phyloP scores from a whole-genome alignment of 1,139 yeast species.

The Pichia sp. region DNA sequence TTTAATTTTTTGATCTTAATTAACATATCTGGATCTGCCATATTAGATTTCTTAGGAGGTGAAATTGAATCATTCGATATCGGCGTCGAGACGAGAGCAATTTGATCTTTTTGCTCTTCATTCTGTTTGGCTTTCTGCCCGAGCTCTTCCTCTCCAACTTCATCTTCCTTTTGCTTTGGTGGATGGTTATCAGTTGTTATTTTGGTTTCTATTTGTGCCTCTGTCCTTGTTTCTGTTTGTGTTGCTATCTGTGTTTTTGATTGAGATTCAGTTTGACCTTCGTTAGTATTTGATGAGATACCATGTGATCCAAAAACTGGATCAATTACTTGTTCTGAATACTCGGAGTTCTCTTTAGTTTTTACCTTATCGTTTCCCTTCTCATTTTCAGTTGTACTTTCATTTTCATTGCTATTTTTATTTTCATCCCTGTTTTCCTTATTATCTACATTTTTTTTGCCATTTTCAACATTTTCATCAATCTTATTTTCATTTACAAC shows the following conservation, averaged over 20 bases:
- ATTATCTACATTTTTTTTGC: not conserved
- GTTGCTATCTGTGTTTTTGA: no score
- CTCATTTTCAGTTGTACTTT: no score
- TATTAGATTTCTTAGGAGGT: constrained; percentile 25
- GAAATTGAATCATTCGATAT: no score
- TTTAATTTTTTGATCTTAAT: constrained; percentile 77
- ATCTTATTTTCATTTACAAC: no score
- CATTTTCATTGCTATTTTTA: not conserved
- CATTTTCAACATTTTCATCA: not conserved
- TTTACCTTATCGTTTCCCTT: not conserved
- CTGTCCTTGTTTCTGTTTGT: no score
- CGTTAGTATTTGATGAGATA: no score
- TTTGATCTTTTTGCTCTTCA: no score
- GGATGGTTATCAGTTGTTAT: no score
- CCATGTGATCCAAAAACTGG: constrained; percentile 8
- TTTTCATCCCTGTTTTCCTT: no score
- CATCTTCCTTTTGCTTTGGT: not conserved
- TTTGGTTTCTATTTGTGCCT: not conserved
- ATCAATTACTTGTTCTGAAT: constrained; percentile 7
- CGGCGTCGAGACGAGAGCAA: no score
- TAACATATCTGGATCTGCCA: constrained; percentile 82
- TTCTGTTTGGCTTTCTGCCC: not conserved
- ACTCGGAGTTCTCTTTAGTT: not conserved
- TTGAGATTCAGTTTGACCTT: no score
- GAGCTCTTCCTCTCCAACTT: not conserved